phyloP scores from a whole-genome alignment of 2,329 filamentous ascomycete genomes.

The Xylariaceae sp. region DNA sequence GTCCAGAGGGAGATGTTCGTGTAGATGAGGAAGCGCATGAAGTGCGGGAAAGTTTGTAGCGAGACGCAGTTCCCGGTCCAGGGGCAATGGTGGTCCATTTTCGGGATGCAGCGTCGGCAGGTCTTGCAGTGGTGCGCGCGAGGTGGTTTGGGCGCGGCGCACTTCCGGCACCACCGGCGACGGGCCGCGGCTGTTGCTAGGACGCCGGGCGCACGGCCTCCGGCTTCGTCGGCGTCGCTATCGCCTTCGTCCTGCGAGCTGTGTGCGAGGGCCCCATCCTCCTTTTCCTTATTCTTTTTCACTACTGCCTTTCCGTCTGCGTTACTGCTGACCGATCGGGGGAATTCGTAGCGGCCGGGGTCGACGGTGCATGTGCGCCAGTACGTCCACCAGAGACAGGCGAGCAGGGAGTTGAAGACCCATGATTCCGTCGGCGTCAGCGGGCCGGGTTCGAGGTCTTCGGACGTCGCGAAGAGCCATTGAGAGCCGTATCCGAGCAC shows the following conservation, averaged over 20 bases:
- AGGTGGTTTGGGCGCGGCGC: conserved; percentile 66
- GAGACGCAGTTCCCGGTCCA: conserved; percentile 84
- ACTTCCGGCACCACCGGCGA: conserved; percentile 68
- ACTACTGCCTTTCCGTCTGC: neutral
- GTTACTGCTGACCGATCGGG: conserved; percentile 14
- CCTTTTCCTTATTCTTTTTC: conserved; percentile 10
- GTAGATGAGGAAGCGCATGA: conserved; percentile 71
- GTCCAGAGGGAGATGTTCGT: conserved; percentile 60
- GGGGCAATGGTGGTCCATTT: conserved; percentile 84
- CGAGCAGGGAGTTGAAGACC: conserved; percentile 61
- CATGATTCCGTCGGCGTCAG: conserved; percentile 52
- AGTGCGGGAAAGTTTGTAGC: conserved; percentile 75
- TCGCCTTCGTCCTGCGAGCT: conserved; percentile 26
- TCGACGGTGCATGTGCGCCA: conserved; percentile 54
- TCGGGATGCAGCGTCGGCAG: conserved; percentile 68
- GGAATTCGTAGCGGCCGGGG: conserved; percentile 51
- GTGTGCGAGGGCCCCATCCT: conserved; percentile 19
- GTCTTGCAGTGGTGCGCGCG: conserved; percentile 76
- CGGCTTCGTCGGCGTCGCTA: conserved; percentile 1
- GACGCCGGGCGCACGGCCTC: neutral
- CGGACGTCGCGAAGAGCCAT: conserved; percentile 58
- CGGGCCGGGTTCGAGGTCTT: conserved; percentile 55
- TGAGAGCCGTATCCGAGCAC: conserved; percentile 72
- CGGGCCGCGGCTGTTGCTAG: conserved; percentile 2
- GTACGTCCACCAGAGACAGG: conserved; percentile 65